Percentiles rank a stretch among this genome's conserved stretches.
phyloP scores from a whole-genome alignment of 163 green algal genomes.

The Scenedesmus sp. region DNA sequence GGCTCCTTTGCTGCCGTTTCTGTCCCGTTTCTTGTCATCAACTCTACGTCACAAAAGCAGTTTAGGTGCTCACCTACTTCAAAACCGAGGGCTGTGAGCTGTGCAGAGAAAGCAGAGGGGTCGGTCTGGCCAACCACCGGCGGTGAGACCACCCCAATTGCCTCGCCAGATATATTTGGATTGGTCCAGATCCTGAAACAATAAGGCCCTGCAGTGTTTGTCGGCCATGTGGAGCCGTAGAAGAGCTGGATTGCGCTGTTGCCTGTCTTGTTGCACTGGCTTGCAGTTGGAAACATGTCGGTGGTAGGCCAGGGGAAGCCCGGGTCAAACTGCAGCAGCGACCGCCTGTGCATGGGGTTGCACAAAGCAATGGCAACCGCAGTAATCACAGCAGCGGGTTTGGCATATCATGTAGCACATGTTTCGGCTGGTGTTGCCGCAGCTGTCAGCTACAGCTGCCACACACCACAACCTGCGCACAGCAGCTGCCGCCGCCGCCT shows the following conservation, averaged over 20 bases:
- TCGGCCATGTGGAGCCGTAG: not conserved
- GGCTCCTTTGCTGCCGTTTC: too few species aligned
- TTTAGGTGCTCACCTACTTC: not conserved
- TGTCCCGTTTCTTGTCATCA: not conserved
- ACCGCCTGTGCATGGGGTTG: not conserved
- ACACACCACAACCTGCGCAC: too few species aligned
- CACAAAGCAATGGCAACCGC: too few species aligned
- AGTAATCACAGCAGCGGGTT: not conserved
- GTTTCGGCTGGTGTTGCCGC: too few species aligned
- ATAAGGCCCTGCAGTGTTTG: not conserved
- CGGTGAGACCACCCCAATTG: not conserved
- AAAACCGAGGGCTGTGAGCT: not conserved
- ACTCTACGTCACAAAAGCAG: not conserved
- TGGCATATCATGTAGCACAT: not conserved
- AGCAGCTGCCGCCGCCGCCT: too few species aligned
- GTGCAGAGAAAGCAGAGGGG: not conserved
- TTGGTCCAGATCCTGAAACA: not conserved
- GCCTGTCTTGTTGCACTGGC: not conserved
- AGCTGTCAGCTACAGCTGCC: too few species aligned
- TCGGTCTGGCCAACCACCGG: not conserved
- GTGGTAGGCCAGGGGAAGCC: not conserved
- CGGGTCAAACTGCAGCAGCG: not conserved
- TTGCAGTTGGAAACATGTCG: not conserved
- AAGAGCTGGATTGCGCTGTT: not conserved
- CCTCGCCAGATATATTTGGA: not conserved